Evolutionary conservation across 139 green algal genomes (phyloP), one percentile per base, ranked within the genome.

Genomic region (Pleodorina starrii): DNA sequence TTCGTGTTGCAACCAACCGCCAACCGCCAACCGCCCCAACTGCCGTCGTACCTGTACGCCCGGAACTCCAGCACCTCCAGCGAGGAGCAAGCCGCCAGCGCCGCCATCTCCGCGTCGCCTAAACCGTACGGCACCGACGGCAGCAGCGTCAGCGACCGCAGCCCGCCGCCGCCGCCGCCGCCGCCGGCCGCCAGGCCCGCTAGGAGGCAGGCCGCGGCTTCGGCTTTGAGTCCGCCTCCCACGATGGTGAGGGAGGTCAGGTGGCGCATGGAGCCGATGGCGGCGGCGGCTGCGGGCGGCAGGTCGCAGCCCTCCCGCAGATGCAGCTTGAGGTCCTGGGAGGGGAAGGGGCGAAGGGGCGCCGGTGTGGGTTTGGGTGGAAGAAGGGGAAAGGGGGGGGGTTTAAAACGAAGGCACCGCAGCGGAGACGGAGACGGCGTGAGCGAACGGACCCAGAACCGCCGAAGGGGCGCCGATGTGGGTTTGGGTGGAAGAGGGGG

Each of bases 51-150:
- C 83, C 83, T 75, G 72, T 89, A 57, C 27, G 84, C 84, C 72
- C 84, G 29, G 84, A 89, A 89, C 84, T 89, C 71, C 71, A 89
- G 46, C 36, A 46, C 36, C 84, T 89, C 84, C 71, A 89, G 71
- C 17, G 35, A 46, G 27, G 29, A 36, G 1, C 57, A 71, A 11
- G 36, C 71, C 40, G 48, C 51, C 71, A 89, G 84, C 69, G 48
- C 25, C 0, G 7, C 51, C 84, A 89, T 73, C 36, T 83, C 84
- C 36, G 50, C 71, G 38, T 89, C 84, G 21, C 84, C 72, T 32
- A 89, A 71, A 16, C 84, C 84, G 38, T 72, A 29, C 12, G 46
- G 71, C 11, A 81, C 72, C 25, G 72, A 35, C 6, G 69, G 69
- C n/a, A 82, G 42, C 48, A 89, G 69, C 38, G 84, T 82, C 84